Evolutionary conservation across 2,329 filamentous ascomycete species (phyloP).

Genomic region (Microthyrium microscopicum): DNA sequence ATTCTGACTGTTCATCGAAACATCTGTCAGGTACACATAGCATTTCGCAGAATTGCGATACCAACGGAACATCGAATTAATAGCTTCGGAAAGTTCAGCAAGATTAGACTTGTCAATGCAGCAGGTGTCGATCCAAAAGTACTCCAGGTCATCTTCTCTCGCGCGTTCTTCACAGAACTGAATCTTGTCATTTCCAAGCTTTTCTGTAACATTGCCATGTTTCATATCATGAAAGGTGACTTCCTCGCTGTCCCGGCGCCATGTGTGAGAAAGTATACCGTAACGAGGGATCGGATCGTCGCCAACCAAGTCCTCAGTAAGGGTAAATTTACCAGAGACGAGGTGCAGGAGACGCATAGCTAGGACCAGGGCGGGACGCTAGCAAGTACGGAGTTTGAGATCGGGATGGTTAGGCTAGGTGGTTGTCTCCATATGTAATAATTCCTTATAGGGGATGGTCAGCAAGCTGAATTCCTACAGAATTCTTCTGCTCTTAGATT

Average conservation of each 20-base stretch:
- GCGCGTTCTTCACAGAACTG: conserved; percentile 9
- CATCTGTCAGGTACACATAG: conserved; percentile 8
- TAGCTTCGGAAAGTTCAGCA: conserved; percentile 7
- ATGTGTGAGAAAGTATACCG: conserved; percentile 11
- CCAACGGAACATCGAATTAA: conserved; percentile 9
- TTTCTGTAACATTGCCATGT: conserved; percentile 4
- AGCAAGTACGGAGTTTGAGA: no score
- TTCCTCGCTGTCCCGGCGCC: conserved; percentile 8
- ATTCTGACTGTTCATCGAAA: no score
- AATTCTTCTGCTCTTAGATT: no score
- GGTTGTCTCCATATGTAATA: no score
- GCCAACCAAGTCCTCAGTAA: conserved; percentile 6
- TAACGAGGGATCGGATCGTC: conserved; percentile 8
- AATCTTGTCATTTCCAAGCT: conserved; percentile 10
- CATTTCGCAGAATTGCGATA: conserved; percentile 6
- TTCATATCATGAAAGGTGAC: conserved; percentile 8
- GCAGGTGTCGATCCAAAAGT: conserved; percentile 9
- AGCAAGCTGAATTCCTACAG: no score
- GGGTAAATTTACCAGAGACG: conserved; percentile 1
- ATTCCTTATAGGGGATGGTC: no score
- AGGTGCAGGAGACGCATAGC: conserved; percentile 8
- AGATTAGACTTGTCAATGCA: conserved; percentile 7
- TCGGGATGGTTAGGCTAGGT: no score
- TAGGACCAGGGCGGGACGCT: no score
- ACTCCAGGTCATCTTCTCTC: conserved; percentile 6